Percentiles rank a stretch among this genome's conserved stretches.
These are phyloP conservation scores for Ilex asprella DNA, from an alignment of 257 asterid genomes.

Conservation along the genomic window DNA sequence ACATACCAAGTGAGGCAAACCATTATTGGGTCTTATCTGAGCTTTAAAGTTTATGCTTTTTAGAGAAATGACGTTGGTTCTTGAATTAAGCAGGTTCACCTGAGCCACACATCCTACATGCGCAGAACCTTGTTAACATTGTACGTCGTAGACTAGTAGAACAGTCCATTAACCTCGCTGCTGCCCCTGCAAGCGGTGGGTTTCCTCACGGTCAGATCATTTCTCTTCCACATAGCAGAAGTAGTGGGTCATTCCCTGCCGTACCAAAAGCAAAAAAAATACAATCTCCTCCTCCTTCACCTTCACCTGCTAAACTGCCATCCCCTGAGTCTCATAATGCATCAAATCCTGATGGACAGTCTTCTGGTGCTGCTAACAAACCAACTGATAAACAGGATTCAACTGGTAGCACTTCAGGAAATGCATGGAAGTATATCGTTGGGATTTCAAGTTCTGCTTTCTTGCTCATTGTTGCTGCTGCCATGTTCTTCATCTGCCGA, in stretches of 20 bases:
- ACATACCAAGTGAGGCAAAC: constrained; percentile 37
- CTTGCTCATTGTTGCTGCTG: constrained; percentile 25
- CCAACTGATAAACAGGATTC: constrained; percentile 18
- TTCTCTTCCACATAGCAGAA: constrained; percentile 52
- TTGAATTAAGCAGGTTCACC: constrained; percentile 33
- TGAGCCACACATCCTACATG: constrained; percentile 22
- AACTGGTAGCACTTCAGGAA: constrained; percentile 16
- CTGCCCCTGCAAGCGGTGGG: constrained; percentile 35
- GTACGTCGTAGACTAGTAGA: constrained; percentile 54
- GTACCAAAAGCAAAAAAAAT: constrained; percentile 30
- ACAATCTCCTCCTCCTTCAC: constrained; percentile 26
- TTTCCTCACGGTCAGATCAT: constrained; percentile 17
- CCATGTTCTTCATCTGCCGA: constrained; percentile 35
- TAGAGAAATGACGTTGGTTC: constrained; percentile 6
- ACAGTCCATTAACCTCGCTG: constrained; percentile 48
- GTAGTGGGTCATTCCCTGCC: constrained; percentile 88
- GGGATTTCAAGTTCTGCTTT: constrained; percentile 34
- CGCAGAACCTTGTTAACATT: constrained; percentile 15
- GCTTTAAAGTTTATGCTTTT: neutral
- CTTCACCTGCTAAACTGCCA: constrained; percentile 17
- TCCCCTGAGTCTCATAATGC: constrained; percentile 14
- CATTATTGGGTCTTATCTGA: neutral
- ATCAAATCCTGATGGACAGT: constrained; percentile 10
- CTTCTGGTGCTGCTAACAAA: constrained; percentile 15
- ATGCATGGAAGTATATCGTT: constrained; percentile 37